A percentile compares a stretch with the other conserved stretches of the same genome.
These are phyloP conservation scores for Berkeleyomyces basicola DNA, from an alignment of 2,329 filamentous ascomycete genomes.

Conservation along the genomic window DNA sequence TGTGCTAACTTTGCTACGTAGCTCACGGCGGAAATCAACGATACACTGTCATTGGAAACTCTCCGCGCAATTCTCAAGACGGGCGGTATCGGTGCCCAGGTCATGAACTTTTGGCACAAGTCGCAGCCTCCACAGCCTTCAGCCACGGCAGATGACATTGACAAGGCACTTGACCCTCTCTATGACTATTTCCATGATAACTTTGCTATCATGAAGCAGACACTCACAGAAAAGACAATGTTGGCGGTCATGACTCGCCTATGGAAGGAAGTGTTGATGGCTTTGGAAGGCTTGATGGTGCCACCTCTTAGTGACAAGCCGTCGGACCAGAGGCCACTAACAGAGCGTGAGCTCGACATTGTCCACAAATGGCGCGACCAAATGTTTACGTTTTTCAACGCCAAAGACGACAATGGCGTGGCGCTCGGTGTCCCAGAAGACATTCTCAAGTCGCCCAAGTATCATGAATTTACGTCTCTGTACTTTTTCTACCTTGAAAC, in stretches of 20 bases:
- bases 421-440: conserved; percentile 79
- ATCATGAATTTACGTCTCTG: conserved; percentile 87
- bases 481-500: conserved; percentile 98
- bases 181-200: conserved; percentile 97
- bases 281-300: conserved; percentile 77
- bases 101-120: conserved; percentile 54
- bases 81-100: conserved; percentile 50
- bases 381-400: conserved; percentile 89
- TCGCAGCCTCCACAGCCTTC: conserved; percentile 35
- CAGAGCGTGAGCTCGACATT: conserved; percentile 77
- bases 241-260: conserved; percentile 92
- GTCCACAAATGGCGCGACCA: conserved; percentile 89
- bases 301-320: conserved; percentile 91
- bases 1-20: conserved; percentile 21
- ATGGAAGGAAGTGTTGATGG: conserved; percentile 93
- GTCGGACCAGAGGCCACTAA: conserved; percentile 67
- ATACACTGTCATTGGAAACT: conserved; percentile 70
- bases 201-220: conserved; percentile 97
- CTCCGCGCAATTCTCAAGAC: conserved; percentile 57
- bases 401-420: conserved; percentile 67
- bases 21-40: conserved; percentile 85
- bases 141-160: conserved; percentile 55
- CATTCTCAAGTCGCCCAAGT: conserved; percentile 91
- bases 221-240: conserved; percentile 90
- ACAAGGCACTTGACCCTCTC: conserved; percentile 65